Evolutionary conservation across 2,329 filamentous ascomycete genomes (phyloP), one percentile per base, ranked within the genome.

Genomic region (Aspergillus tanneri): DNA sequence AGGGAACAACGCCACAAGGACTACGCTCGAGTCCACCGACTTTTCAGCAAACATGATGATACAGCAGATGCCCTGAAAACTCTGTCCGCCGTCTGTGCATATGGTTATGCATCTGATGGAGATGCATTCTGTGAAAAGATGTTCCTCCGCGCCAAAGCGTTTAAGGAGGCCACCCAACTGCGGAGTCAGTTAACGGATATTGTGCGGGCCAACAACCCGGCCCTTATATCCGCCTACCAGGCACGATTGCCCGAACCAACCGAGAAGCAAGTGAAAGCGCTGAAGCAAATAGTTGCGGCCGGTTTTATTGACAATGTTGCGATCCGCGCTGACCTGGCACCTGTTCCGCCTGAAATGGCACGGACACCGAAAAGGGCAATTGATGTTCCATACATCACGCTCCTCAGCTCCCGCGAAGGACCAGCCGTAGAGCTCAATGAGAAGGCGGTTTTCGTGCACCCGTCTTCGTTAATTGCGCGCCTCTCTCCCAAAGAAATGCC

Each of bases 281-380:
- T 99, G 22, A 95, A 95, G 68, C 89, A 96, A 65, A 95, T 97
- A 72, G 84, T 89, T 18, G 89, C 92, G 0, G 87, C 90, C 0
- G 93, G 92, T 1, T 97, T 96, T 72, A 84, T 97, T 62, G 93
- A 99, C 69, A 88, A 96, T 58, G 81, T 99, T 32, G 93, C 93
- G 37, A 90, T 97, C 58, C 88, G 93, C 51, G 89, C 88, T 3
- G 92, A 99, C 68, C 76, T 90, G n/a, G 79, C 89, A 0, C 88
- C 90, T 0, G 79, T 78, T 10, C 87, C 88, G 0, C 84, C 85
- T 1, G 83, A 86, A 52, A 71, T 79, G 44, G 71, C 77, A 37
- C 78, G 86, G 14, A 89, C 87, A 53, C 88, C 91, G 0, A 84
- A 83, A 42, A 83, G 90, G n/a, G 88, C 91, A 2, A 95, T 93